Evolutionary conservation across 139 green algal species (phyloP).

Genomic region (Chlamydomonas sp.): DNA sequence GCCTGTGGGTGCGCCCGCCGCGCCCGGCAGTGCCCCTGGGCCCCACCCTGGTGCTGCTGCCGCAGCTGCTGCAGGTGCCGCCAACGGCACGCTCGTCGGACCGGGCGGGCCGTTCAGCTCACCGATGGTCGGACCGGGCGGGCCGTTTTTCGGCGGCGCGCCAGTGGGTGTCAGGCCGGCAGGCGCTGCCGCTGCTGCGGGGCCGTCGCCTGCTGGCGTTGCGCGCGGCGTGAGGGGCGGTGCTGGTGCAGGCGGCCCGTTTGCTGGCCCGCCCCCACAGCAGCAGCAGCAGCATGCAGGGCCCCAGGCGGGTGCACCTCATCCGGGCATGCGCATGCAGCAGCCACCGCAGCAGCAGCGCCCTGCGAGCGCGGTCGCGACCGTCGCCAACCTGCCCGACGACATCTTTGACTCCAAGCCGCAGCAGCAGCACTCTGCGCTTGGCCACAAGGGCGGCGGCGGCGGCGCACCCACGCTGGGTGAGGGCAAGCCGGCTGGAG

Average conservation of each 20-base stretch:
- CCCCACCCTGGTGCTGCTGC: background rate
- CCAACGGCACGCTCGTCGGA: background rate
- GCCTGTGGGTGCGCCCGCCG: no score
- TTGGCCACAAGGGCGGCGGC: no score
- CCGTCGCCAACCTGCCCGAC: constrained; percentile 22
- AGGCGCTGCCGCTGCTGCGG: background rate
- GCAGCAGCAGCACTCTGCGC: background rate
- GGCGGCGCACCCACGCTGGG: no score
- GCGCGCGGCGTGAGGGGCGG: background rate
- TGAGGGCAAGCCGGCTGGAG: no score
- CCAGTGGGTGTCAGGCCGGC: background rate
- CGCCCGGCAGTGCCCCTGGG: background rate
- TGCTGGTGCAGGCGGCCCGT: no score
- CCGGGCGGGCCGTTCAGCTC: background rate
- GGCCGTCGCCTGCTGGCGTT: background rate
- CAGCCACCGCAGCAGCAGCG: background rate
- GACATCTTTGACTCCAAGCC: constrained; percentile 34
- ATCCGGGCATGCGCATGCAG: background rate
- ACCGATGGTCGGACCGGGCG: background rate
- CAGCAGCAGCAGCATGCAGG: background rate
- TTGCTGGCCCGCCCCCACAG: background rate
- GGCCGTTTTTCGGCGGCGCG: background rate
- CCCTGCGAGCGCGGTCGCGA: background rate
- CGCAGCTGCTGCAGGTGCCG: background rate
- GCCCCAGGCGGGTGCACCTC: background rate